Evolutionary conservation across 1,284 basidiomycete genomes (phyloP), one percentile per base, ranked within the genome.

Genomic region (Anthracocystis setariae): DNA sequence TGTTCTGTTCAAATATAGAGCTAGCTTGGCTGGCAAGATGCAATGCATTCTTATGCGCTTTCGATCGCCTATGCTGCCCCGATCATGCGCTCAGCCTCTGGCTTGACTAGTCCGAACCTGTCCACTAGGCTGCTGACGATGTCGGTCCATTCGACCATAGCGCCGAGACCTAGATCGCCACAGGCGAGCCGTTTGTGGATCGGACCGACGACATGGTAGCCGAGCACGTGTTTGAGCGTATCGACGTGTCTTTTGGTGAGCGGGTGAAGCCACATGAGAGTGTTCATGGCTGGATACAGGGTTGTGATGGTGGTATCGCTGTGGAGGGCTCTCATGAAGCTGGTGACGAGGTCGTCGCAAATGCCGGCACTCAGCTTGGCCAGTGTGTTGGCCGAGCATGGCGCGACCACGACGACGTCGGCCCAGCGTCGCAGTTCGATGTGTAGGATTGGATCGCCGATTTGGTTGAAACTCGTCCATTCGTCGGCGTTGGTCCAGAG

Each of bases 211-310:
- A 98, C 87, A 37, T 88, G 84, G 79, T 96, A 97, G 2, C 88
- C 87, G 10, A 96, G 87, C 42, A 90, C 87, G 1, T 93, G 89
- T 18, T 85, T 86, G 1, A 93, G 86, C 32, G 90, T 79, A 10
- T 87, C 86, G 21, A 97, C 81, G 77, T 98, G 95, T 62, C 90
- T 88, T 2, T 87, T 87, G 0, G 95, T 98, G 33, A 98, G 86
- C n/a, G 93, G 93, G 79, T 98, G 94, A 68, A 91, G 87, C 81
- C 92, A 98, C 95, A 98, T 98, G 71, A 92, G 86, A 5, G 94
- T 98, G 83, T 98, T 98, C 95, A 98, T 98, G 0, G 96, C 95
- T 3, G 95, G 96, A 78, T 94, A 98, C 29, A 98, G 84, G 75
- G 90, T 91, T 17, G 92, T 93, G 2, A 91, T 90, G 0, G 91